Evolutionary conservation across 2,329 filamentous ascomycete species (phyloP).

Genomic region (Curvularia sp.): DNA sequence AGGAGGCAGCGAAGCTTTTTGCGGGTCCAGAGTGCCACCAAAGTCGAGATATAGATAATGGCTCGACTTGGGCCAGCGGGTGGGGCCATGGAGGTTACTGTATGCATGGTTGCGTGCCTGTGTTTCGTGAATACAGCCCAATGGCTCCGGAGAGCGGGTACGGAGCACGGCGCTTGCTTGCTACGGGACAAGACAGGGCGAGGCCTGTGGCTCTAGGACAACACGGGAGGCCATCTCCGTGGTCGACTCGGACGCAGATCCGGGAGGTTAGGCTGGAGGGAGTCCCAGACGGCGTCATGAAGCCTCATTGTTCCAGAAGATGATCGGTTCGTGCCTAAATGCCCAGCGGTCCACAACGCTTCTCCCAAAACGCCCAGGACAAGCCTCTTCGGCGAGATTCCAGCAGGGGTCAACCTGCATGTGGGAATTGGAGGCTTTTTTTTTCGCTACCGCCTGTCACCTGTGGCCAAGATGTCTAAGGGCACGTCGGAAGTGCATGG

Average conservation of each 20-base stretch:
- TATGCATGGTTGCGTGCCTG: conserved; percentile 26
- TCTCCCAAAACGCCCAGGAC: conserved; percentile 25
- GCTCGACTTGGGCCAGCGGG: conserved; percentile 32
- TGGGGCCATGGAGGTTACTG: conserved; percentile 22
- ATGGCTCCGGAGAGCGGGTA: conserved; percentile 24
- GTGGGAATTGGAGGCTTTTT: conserved; percentile 24
- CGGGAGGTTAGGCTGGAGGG: conserved; percentile 28
- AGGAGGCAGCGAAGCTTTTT: conserved; percentile 27
- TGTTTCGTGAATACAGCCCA: conserved; percentile 30
- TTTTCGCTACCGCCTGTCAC: conserved; percentile 31
- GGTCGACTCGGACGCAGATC: conserved; percentile 41
- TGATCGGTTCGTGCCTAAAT: conserved; percentile 25
- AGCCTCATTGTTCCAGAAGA: conserved; percentile 26
- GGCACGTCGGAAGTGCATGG: not conserved
- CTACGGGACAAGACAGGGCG: conserved; percentile 27
- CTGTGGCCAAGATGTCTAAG: conserved; percentile 15
- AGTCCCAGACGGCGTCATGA: conserved; percentile 18
- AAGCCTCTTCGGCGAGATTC: conserved; percentile 28
- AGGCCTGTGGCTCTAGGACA: conserved; percentile 24
- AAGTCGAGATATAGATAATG: conserved; percentile 19
- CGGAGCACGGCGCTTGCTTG: conserved; percentile 16
- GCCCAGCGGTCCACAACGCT: conserved; percentile 19
- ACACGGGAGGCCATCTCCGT: conserved; percentile 30
- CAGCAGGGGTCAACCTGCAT: conserved; percentile 31
- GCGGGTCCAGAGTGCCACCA: conserved; percentile 34